Conservation (phyloP, 1,139 yeast species). For the Scheffersomyces stambukii region DNA sequence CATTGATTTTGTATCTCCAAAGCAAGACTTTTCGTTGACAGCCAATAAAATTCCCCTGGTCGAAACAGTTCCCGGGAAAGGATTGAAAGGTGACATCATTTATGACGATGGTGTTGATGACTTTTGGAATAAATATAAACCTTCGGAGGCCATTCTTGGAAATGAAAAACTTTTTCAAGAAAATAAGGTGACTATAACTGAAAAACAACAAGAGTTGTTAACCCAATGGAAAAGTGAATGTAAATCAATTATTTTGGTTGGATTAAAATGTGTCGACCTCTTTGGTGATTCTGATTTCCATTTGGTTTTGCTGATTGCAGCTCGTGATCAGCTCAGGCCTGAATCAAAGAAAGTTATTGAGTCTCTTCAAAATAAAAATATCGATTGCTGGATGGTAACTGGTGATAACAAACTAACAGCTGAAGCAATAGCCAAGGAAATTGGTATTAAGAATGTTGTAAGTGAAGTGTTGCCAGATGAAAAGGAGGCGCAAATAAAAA, state of each 20-base stretch:
- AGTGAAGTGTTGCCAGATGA: slow-evolving; percentile 74
- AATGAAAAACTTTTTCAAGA: slow-evolving; percentile 57
- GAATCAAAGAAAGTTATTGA: slow-evolving; percentile 55
- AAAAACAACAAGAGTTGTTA: slow-evolving; percentile 24
- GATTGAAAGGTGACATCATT: slow-evolving; percentile 44
- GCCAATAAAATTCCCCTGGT: slow-evolving; percentile 45
- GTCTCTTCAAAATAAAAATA: slow-evolving; percentile 38
- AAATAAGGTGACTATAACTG: slow-evolving; percentile 25
- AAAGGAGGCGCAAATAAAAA: slow-evolving; percentile 56
- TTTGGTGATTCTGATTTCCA: slow-evolving; percentile 28
- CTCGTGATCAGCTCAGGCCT: slow-evolving; percentile 61
- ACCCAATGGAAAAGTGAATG: slow-evolving; percentile 58
- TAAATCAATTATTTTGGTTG: slow-evolving; percentile 60
- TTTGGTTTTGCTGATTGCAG: slow-evolving; percentile 49
- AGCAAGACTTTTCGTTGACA: slow-evolving; percentile 15
- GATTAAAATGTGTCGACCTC: slow-evolving; percentile 26
- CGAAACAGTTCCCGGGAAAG: slow-evolving; percentile 56
- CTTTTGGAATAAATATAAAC: slow-evolving; percentile 26
- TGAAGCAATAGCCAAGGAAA: slow-evolving; percentile 57
- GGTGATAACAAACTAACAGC: slow-evolving; percentile 74
- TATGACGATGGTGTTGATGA: slow-evolving; percentile 13
- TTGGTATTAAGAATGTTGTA: slow-evolving; percentile 62
- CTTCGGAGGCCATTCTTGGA: slow-evolving; percentile 52
- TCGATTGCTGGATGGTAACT: slow-evolving; percentile 67
- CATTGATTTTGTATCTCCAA: slow-evolving; percentile 18